Evolutionary conservation across 768 basidiomycete genomes (phyloP), one percentile per base, ranked within the genome.

Genomic region (Serendipita sp.): DNA sequence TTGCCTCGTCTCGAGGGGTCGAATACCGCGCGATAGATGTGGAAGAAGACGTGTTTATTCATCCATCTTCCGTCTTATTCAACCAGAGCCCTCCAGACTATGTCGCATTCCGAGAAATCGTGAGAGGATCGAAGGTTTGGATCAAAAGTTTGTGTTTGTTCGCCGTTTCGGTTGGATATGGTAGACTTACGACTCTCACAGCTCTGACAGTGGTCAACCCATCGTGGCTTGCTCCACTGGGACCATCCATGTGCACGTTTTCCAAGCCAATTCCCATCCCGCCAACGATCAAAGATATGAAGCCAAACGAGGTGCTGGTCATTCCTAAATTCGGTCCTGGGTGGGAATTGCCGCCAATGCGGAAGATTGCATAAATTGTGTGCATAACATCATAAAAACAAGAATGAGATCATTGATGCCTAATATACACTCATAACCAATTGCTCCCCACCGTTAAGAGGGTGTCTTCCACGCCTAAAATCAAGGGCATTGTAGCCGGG

Each of bases 291-390:
- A 68, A 67, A 28, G 66, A 68, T 28, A 67, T 85, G 63, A 82
- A 76, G 46, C 74, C 78, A 0, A 87, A 91, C 4, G 75, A 80
- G 8, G 75, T 85, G 66, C 84, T 91, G 80, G 82, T 85, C 8
- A 83, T 86, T 56, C 95, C 95, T 0, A 83, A 81, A 63, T 97
- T 93, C 73, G 91, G 91, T 8, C 85, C 85, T 44, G 83, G 83
- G 4, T 94, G 94, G 85, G 90, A 95, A 72, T 74, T 99, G 65
- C 91, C 93, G 35, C 81, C 90, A 2, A 77, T 91, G n/a, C 75
- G 46, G 56, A 16, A 62, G 36, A 23, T 60, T 10, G 32, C 10
- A 38, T 51, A 51, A n/a, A 18, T n/a, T n/a, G n/a, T 41, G 23
- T 41, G 41, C 7, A 41, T 41, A 41, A 41, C 7, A 41, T 41